A percentile compares a stretch with the other conserved stretches of the same genome.
These are phyloP conservation scores for Cutaneotrichosporon spelunceum DNA, from an alignment of 1,284 basidiomycete species.

Conservation along the genomic window DNA sequence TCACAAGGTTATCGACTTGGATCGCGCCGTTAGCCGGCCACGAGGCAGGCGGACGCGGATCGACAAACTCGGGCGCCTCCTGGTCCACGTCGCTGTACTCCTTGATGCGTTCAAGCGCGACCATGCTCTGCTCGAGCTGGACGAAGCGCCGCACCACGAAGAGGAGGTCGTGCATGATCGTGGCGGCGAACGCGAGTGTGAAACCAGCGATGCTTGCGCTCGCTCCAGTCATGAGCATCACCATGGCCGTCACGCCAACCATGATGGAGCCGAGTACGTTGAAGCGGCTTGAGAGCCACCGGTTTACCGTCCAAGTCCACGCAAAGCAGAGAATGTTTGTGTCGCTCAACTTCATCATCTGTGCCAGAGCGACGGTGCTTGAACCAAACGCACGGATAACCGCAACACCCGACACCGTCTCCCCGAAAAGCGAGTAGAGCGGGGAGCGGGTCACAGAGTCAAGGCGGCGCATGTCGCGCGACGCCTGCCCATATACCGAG, in stretches of 20 bases:
- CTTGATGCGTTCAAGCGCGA: conserved; percentile 79
- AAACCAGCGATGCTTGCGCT: conserved; percentile 76
- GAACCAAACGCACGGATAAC: conserved; percentile 80
- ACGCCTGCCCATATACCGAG: conserved; percentile 78
- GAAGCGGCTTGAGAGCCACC: conserved; percentile 61
- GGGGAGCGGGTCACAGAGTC: conserved; percentile 87
- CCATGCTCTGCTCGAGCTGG: conserved; percentile 87
- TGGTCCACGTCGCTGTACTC: conserved; percentile 71
- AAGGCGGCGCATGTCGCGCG: conserved; percentile 80
- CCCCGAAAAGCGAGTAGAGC: conserved; percentile 85
- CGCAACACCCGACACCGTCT: conserved; percentile 77
- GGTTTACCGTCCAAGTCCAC: conserved; percentile 69
- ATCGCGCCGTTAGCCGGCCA: conserved; percentile 80
- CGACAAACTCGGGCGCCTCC: conserved; percentile 75
- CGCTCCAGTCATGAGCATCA: conserved; percentile 67
- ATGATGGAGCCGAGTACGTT: conserved; percentile 72
- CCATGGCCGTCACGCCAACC: conserved; percentile 67
- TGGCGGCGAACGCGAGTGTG: conserved; percentile 74
- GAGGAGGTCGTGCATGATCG: conserved; percentile 68
- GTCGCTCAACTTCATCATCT: conserved; percentile 80
- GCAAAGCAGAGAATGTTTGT: conserved; percentile 74
- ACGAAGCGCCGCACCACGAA: conserved; percentile 64
- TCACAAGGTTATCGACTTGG: conserved; percentile 72
- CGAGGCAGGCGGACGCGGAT: conserved; percentile 73
- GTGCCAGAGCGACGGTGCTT: conserved; percentile 71